Evolutionary conservation across 148 eudicot species (phyloP), one percentile per base, ranked within the genome.

Genomic region (Cornus suecica): DNA sequence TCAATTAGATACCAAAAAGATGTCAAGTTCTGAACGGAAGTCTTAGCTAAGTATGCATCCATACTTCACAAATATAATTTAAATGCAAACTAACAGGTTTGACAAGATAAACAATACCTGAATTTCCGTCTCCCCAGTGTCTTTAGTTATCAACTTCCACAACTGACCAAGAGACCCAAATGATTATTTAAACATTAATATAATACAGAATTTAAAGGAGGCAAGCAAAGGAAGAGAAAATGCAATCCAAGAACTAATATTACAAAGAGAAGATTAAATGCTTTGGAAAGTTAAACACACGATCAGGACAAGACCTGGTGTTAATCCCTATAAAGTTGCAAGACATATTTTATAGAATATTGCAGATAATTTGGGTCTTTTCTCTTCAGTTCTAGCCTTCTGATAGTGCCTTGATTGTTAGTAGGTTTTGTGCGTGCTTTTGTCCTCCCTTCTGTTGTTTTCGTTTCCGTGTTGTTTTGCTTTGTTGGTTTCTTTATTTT

Each of bases 101-200:
- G 26, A 23, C 10, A 34, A 14, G 22, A 62, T 34, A 63, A 24
- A 34, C 34, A 22, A 51, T 78, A 92, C 97, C 97, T 88, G 92
- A 80, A 92, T 83, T 68, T 90, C 93, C 24, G 88, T 77, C 70
- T 89, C 97, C 56, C 77, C 84, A 25, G 81, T 82, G 68, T 87
- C 94, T 74, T 76, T 82, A 66, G 80, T 73, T 28, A 90, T 22
- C 77, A 87, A 80, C 37, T 77, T 77, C 63, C 90, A 94, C 76
- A 92, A 78, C 97, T 92, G 91, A 64, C 26, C 18, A 48, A 68
- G 70, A 68, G 51, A 6, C 1, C 51, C 70, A 32, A 68, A 68
- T 68, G 28, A 68, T 68, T 68, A 34, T 10, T 34, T 13, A 34
- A 68, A 22, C 10, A 2, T n/a, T 22, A 13, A 37, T 23, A 68